These are phyloP conservation scores for Actinomortierella wolfii DNA, from an alignment of 371 early-diverging fungal species.

Conservation along the genomic window DNA sequence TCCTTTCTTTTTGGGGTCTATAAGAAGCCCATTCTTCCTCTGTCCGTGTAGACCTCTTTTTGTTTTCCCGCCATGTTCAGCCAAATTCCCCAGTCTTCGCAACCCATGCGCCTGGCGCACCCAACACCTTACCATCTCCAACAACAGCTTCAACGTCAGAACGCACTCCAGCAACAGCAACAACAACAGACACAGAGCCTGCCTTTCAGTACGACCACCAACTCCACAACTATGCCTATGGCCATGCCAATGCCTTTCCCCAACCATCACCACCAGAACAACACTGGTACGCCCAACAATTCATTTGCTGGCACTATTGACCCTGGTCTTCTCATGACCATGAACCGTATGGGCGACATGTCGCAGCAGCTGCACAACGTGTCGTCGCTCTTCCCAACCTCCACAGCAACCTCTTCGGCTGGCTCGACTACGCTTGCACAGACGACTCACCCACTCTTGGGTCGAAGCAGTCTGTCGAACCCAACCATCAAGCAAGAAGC, in stretches of 20 bases:
- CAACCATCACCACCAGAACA: slow-evolving; percentile 21
- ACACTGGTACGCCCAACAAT: slow-evolving; percentile 31
- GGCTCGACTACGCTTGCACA: background rate
- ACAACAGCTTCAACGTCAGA: slow-evolving; percentile 12
- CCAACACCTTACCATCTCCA: slow-evolving; percentile 39
- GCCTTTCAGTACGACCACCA: no score
- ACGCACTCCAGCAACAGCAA: slow-evolving; percentile 21
- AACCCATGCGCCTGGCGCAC: slow-evolving; percentile 28
- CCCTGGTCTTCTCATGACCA: slow-evolving; percentile 39
- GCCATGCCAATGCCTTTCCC: slow-evolving; percentile 39
- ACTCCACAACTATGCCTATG: slow-evolving; percentile 8
- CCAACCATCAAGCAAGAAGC: slow-evolving; percentile 37
- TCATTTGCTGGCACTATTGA: slow-evolving; percentile 41
- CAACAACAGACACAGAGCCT: slow-evolving; percentile 5
- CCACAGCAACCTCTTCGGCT: slow-evolving; percentile 9
- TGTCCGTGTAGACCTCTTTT: background rate
- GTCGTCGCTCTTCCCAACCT: slow-evolving; percentile 27
- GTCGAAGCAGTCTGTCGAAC: slow-evolving; percentile 6
- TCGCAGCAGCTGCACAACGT: slow-evolving; percentile 26
- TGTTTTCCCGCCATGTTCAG: slow-evolving; percentile 19
- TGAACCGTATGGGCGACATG: slow-evolving; percentile 28
- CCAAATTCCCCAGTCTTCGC: slow-evolving; percentile 24
- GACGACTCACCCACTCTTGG: background rate
- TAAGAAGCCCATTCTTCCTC: background rate
- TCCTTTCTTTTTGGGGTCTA: background rate